Evolutionary conservation across 202 grass and related monocot species (phyloP).

Genomic region (Tripidium arundinaceum): DNA sequence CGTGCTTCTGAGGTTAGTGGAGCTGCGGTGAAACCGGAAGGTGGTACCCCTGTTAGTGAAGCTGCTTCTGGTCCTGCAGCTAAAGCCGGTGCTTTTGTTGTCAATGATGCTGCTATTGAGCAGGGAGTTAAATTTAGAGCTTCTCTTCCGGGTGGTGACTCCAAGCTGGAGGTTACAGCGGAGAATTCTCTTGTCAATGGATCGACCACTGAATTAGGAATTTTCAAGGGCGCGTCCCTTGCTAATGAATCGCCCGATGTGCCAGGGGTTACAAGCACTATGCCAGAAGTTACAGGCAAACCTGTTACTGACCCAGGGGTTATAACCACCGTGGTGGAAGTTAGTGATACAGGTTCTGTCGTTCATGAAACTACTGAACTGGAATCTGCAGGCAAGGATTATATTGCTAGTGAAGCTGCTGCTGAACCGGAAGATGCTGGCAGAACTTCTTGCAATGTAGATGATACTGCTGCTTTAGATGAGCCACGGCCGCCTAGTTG

Average conservation of each 20-base stretch:
- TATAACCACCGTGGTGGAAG: not conserved
- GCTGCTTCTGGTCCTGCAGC: not conserved
- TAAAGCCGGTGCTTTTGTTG: not conserved
- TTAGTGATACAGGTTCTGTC: conserved; percentile 19
- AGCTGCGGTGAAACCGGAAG: not conserved
- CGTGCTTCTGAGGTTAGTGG: not conserved
- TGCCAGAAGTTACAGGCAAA: not conserved
- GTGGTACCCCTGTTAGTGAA: not conserved
- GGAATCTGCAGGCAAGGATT: not conserved
- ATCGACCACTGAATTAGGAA: not conserved
- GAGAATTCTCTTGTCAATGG: conserved; percentile 6
- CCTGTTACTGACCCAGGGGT: not conserved
- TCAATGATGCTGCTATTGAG: not conserved
- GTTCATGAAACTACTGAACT: conserved; percentile 1
- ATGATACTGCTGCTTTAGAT: conserved; percentile 20
- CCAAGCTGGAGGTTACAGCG: not conserved
- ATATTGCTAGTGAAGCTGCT: conserved; percentile 2
- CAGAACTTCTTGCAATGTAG: not conserved
- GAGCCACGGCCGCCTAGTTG: conserved; percentile 7
- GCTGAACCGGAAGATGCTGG: not conserved
- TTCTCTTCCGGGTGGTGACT: not conserved
- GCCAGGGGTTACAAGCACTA: not conserved
- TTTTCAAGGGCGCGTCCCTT: not conserved
- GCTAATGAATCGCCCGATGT: not conserved
- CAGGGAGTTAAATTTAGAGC: not conserved